These are phyloP conservation scores for Quercus dentata DNA, from an alignment of 306 rosid species.

Conservation along the genomic window DNA sequence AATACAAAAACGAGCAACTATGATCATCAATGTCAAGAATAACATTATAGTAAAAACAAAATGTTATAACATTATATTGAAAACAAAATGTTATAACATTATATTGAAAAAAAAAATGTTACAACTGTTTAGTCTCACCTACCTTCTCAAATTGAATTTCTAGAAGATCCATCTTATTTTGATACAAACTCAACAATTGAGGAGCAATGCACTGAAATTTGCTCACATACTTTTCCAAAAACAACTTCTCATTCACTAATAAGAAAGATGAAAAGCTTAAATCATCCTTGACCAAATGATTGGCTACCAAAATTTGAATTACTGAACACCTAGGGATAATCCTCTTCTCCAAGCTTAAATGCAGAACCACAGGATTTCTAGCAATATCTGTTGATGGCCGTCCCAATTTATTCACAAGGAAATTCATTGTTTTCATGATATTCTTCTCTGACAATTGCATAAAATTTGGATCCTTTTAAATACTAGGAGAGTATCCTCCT, in stretches of 20 bases:
- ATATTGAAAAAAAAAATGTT: too few species aligned
- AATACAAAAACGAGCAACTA: too few species aligned
- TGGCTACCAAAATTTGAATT: not conserved
- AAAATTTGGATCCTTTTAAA: slow-evolving; percentile 25
- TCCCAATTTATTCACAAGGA: slow-evolving; percentile 20
- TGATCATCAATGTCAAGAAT: too few species aligned
- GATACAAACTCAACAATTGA: slow-evolving; percentile 1
- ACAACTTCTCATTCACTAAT: not conserved
- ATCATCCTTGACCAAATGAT: not conserved
- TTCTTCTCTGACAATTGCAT: slow-evolving; percentile 18
- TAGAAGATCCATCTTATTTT: not conserved
- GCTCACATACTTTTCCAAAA: too few species aligned
- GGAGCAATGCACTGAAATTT: not conserved
- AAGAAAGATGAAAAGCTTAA: not conserved
- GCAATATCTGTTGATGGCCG: slow-evolving; percentile 16
- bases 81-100: not conserved
- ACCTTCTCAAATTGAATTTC: too few species aligned
- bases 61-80: not conserved
- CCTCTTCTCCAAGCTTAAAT: slow-evolving; percentile 21
- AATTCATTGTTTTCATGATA: slow-evolving; percentile 3
- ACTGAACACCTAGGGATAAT: slow-evolving; percentile 29
- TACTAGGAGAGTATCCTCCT: slow-evolving; percentile 8
- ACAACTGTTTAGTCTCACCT: too few species aligned
- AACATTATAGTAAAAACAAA: too few species aligned
- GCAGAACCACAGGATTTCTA: not conserved